Base-by-base conservation (phyloP, 208 protist genomes). In the Trichomonas vaginalis region DNA sequence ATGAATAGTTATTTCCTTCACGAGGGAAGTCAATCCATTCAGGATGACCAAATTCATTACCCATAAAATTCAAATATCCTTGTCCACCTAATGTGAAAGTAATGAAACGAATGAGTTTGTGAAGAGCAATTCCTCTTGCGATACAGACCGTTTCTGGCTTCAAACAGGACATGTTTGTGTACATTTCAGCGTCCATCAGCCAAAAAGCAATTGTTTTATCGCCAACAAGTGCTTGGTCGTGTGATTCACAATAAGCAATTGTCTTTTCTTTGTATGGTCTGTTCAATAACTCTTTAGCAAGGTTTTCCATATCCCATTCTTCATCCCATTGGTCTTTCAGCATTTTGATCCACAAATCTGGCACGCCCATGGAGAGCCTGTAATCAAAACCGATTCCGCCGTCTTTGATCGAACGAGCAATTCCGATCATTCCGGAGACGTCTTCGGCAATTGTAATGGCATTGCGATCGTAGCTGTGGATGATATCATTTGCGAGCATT, bases 11-110 rank as follows among this genome's bases (percentile, higher is more conserved):
- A 97, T 99, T 99, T 39, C 97, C 97, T 48, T 96, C 97, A n/a
- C 98, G 96, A 40, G 98, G 98, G 62, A 99, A 98, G 95, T 99
- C 98, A 0, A 99, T 97, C 98, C 98, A 99, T 96, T 98, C 98
- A 32, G 98, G 98, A 96, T 99, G 98, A 32, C 98, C 98, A 96
- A 98, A 99, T 96, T 99, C 98, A 96, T 98, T 99, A 37, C 98
- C 98, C 97, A 98, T 98, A 95, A 98, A 98, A 32, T 95, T 97
- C n/a, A 98, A 97, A 51, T 97, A 97, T 39, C 96, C 97, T 45
- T 98, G 97, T 9, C 97, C 97, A 47, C 97, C 98, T 17, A 98
- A 92, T 2, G 95, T 46, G 0, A 95, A 96, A 0, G 98, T 98
- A 12, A 98, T 86, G 0, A 98, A 95, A 8, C 97, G 96, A 62